Conservation (phyloP, 225 moss, liverwort and hornwort species). For the Ulota crispa region DNA sequence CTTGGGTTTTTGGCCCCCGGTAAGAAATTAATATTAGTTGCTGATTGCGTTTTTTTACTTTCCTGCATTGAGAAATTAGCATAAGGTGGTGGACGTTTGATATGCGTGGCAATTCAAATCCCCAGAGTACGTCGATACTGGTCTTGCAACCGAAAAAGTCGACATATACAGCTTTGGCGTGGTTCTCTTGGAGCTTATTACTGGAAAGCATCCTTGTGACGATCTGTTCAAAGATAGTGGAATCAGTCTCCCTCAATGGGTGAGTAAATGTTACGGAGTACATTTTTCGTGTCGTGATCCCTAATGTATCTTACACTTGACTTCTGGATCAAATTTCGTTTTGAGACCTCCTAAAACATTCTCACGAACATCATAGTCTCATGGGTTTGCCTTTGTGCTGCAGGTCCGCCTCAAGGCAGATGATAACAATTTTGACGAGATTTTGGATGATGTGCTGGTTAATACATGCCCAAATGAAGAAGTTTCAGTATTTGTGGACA, state of each 20-base stretch:
- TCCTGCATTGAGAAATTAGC: not conserved
- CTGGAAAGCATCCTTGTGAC: slow-evolving; percentile 83
- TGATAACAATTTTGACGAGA: slow-evolving; percentile 48
- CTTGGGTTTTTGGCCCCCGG: slow-evolving; percentile 91
- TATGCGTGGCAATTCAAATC: slow-evolving; percentile 22
- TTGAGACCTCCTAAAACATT: not conserved
- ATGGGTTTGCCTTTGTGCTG: slow-evolving; percentile 14
- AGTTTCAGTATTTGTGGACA: slow-evolving; percentile 60
- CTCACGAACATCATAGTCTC: not conserved
- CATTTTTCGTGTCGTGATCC: slow-evolving; percentile 2
- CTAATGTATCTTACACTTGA: not conserved
- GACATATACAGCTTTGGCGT: slow-evolving; percentile 93
- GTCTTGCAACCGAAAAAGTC: slow-evolving; percentile 87
- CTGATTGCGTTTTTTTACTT: not conserved
- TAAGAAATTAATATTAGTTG: slow-evolving; percentile 31
- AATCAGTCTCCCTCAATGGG: slow-evolving; percentile 84
- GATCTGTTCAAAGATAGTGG: slow-evolving; percentile 67
- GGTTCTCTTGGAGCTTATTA: slow-evolving; percentile 85
- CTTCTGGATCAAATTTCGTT: not conserved
- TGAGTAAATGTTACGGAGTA: slow-evolving; percentile 36
- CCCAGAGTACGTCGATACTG: slow-evolving; percentile 92
- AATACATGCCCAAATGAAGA: slow-evolving; percentile 60
- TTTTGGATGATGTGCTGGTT: slow-evolving; percentile 65
- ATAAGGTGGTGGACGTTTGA: slow-evolving; percentile 12
- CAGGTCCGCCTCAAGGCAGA: slow-evolving; percentile 68